phyloP scores from a whole-genome alignment of 768 basidiomycete genomes.

The Kwoniella dendrophila region DNA sequence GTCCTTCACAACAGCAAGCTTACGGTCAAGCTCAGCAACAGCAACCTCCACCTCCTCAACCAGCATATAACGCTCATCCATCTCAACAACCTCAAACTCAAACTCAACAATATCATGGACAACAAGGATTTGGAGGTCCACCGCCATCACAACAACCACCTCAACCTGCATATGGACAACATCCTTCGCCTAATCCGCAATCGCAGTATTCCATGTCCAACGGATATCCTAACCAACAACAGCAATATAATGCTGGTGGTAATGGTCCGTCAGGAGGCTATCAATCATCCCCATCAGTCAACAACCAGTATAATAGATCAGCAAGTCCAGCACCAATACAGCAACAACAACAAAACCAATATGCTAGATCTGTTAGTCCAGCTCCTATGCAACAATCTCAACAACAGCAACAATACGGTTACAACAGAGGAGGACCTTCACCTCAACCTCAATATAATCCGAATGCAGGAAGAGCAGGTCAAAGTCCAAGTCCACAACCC shows the following conservation, averaged over 20 bases:
- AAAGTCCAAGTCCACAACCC: conserved; percentile 51
- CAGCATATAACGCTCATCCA: conserved; percentile 18
- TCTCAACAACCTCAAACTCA: conserved; percentile 13
- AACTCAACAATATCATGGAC: conserved; percentile 25
- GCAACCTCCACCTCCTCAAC: conserved; percentile 21
- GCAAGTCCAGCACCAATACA: conserved; percentile 12
- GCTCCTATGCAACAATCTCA: conserved; percentile 36
- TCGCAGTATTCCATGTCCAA: not conserved
- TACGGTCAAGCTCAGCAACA: conserved; percentile 12
- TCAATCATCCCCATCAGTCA: not conserved
- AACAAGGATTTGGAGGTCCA: conserved; percentile 31
- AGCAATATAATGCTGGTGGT: conserved; percentile 6
- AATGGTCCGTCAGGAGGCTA: conserved; percentile 6
- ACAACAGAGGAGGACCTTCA: conserved; percentile 11
- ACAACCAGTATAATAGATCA: not conserved
- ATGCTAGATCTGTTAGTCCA: conserved; percentile 37
- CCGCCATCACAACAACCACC: conserved; percentile 57
- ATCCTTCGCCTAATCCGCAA: conserved; percentile 13
- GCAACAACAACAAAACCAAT: conserved; percentile 22
- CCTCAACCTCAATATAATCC: conserved; percentile 31
- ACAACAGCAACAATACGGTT: conserved; percentile 20
- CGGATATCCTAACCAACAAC: conserved; percentile 15
- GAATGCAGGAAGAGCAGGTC: conserved; percentile 9
- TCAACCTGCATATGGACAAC: conserved; percentile 20
- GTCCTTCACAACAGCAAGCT: conserved; percentile 16